Base-by-base conservation (phyloP, 163 green algal species). In the Coccomyxa subellipsoidea region DNA sequence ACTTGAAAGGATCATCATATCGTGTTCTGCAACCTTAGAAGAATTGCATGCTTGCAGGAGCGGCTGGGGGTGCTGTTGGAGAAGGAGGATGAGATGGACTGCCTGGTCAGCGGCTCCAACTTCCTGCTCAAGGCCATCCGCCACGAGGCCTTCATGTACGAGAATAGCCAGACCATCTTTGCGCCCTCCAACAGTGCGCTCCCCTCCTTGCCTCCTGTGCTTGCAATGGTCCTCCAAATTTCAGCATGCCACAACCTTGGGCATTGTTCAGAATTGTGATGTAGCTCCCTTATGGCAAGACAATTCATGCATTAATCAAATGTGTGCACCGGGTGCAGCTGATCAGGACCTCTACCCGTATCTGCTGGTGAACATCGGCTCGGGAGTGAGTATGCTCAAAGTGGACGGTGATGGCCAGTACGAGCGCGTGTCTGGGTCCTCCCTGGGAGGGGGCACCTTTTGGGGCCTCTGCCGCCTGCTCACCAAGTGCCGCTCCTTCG, bases 311-410 rank as follows among this genome's bases (percentile, higher is more conserved):
- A n/a, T n/a, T n/a, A n/a, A n/a, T n/a, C n/a, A n/a, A n/a, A n/a
- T n/a, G n/a, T n/a, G n/a, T n/a, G n/a, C n/a, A n/a, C n/a, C 36
- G 31, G 54, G 31, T 94, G 78, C 88, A 92, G 91, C 89, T 18
- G 89, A 94, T 35, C 73, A 38, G 25, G 90, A 94, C 54, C 87
- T 97, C 59, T 98, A 95, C 85, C 95, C 95, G 15, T 99, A 99
- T 89, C 91, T 99, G 35, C 92, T 99, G 66, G 96, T 99, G 81
- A 99, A 98, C 89, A 99, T 99, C 77, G 97, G 97, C 35, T 96
- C 89, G 18, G 97, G 97, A 15, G 97, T 99, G 6, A 85, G 86
- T 88, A 97, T 97, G 90, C 89, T 97, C 69, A 92, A 94, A 78
- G 94, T 95, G 54, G 85, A 89, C 18, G 93, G 91, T 2, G 90